Conservation (phyloP, 257 asterid species). For the Fraxinus quadrangulata region DNA sequence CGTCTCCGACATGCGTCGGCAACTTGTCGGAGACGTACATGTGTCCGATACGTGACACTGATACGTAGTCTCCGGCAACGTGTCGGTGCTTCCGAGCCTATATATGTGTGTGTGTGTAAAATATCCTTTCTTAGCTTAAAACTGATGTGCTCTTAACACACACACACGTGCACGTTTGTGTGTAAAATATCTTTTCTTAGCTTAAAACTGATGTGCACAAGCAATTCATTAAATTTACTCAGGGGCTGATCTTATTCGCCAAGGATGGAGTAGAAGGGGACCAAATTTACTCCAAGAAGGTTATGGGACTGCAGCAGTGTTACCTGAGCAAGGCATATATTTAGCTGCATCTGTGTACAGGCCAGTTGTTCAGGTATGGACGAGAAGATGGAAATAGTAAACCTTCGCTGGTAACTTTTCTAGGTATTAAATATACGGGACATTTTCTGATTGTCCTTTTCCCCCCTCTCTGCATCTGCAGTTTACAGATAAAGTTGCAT, state of each 20-base stretch:
- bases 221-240: conserved; percentile 26
- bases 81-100: too few species aligned
- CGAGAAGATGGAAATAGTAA: conserved; percentile 24
- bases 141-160: too few species aligned
- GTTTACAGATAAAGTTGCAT: conserved; percentile 91
- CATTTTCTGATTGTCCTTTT: conserved; percentile 8
- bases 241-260: conserved; percentile 78
- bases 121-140: too few species aligned
- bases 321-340: conserved; percentile 98
- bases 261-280: conserved; percentile 89
- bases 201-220: conserved; percentile 17
- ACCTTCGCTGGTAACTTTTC: conserved; percentile 9
- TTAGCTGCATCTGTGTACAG: conserved; percentile 94
- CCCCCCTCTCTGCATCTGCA: conserved; percentile 44
- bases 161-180: too few species aligned
- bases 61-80: too few species aligned
- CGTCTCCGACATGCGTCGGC: too few species aligned
- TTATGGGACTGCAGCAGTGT: conserved; percentile 86
- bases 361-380: conserved; percentile 89
- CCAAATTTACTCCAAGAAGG: conserved; percentile 92
- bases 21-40: too few species aligned
- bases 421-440: conserved; percentile 4
- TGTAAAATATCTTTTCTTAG: neutral
- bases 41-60: too few species aligned
- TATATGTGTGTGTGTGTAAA: too few species aligned